Evolutionary conservation across 2,329 filamentous ascomycete species (phyloP), one percentile per base, ranked within the genome.

Genomic region (Zymoseptoria tritici): DNA sequence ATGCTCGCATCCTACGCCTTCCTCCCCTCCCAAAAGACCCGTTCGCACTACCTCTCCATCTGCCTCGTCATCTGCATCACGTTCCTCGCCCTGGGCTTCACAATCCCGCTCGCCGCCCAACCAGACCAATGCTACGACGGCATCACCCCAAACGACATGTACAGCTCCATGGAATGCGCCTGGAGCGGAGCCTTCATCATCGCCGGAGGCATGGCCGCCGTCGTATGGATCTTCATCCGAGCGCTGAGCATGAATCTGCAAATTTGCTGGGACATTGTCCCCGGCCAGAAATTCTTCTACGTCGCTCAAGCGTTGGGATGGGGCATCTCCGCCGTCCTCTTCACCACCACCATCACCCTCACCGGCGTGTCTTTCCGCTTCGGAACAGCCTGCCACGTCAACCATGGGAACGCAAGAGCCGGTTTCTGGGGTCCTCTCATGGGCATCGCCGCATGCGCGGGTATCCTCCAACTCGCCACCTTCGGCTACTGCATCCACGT

Each of bases 361-460:
- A 97, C 92, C 55, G 94, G 94, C 20, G 90, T 97, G 3, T 97
- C 92, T 1, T 97, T 93, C 76, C 87, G 94, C 55, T 97, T 97
- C 70, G 94, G 94, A 56, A 82, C 83, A 54, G 89, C 91, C 26
- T 99, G 94, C 75, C 93, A 97, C 73, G 92, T 97, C 78, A 97
- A 97, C 78, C 90, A 96, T 74, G 77, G 84, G 58, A 84, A 96
- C 73, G 92, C 90, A 62, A 78, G 96, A 73, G 84, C 86, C 31
- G 89, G 88, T 71, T 90, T 96, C 70, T 97, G 93, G 93, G 90
- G 92, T 16, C 95, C 94, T 0, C 76, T 97, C 26, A 80, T 96
- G 66, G 83, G 87, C 4, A 88, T 97, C 69, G 84, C 90, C 36
- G 88, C 85, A 22, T 77, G 88, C 49, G 89, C 91, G 0, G 83